Conservation (phyloP, 345 rosid species). For the Mercurialis annua region DNA sequence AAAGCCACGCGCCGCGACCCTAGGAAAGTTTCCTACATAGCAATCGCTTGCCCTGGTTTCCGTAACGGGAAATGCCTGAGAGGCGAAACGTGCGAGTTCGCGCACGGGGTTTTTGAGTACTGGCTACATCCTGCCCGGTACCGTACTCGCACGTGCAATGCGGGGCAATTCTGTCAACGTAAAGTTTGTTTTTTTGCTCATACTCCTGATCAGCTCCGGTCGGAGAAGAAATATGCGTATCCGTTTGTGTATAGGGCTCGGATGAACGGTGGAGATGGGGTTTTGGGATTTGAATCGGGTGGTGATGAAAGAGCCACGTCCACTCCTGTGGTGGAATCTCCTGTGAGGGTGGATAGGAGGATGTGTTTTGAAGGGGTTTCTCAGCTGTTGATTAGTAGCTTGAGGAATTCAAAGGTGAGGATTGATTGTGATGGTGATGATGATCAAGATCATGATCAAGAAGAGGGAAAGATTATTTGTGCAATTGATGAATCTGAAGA, state of each 20-base stretch:
- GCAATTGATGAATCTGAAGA: neutral
- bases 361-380: conserved; percentile 11
- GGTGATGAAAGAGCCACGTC: conserved; percentile 8
- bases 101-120: conserved; percentile 34
- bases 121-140: conserved; percentile 31
- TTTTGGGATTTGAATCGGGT: conserved; percentile 5
- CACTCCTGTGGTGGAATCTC: neutral
- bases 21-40: conserved; percentile 9
- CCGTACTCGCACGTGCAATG: conserved; percentile 32
- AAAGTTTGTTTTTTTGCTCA: conserved; percentile 34
- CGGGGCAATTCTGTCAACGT: conserved; percentile 27
- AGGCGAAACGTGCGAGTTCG: conserved; percentile 25
- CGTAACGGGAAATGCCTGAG: conserved; percentile 21
- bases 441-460: neutral
- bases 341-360: conserved; percentile 10
- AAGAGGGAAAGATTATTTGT: neutral
- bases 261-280: conserved; percentile 13
- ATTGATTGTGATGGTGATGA: neutral
- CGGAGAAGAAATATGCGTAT: conserved; percentile 20
- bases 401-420: conserved; percentile 3
- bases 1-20: conserved; percentile 33
- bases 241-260: conserved; percentile 21
- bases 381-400: conserved; percentile 9
- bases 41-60: conserved; percentile 26
- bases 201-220: conserved; percentile 20